Conservation (phyloP, 2,329 filamentous ascomycete genomes). For the Sporothrix dimorphospora region DNA sequence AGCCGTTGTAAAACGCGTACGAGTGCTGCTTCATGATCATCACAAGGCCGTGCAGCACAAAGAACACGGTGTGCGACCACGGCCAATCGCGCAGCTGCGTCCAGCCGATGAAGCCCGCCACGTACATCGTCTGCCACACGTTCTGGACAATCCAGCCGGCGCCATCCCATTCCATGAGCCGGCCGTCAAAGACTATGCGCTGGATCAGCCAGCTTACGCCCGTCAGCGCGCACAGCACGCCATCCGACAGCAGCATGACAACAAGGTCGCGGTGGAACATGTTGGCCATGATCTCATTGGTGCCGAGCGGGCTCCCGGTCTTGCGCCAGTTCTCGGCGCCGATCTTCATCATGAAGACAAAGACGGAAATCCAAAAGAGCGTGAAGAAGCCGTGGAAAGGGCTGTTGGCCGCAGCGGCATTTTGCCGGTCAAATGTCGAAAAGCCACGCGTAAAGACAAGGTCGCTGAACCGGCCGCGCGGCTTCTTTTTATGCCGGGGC, state of each 20-base stretch:
- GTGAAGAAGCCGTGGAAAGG: conserved; percentile 81
- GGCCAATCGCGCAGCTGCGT: conserved; percentile 75
- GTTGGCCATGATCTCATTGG: conserved; percentile 70
- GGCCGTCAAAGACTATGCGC: conserved; percentile 59
- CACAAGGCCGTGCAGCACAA: conserved; percentile 72
- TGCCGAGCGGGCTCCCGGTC: conserved; percentile 70
- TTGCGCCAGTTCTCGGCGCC: conserved; percentile 68
- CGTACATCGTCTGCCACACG: conserved; percentile 69
- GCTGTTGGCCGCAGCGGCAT: conserved; percentile 64
- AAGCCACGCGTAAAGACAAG: conserved; percentile 74
- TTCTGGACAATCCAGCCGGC: conserved; percentile 76
- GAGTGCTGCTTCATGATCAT: conserved; percentile 86
- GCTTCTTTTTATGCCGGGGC: conserved; percentile 25
- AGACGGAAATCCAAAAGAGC: conserved; percentile 74
- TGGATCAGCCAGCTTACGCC: conserved; percentile 69
- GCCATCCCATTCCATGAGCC: conserved; percentile 64
- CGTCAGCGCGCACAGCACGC: conserved; percentile 68
- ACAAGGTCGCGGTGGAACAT: conserved; percentile 63
- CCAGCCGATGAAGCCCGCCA: conserved; percentile 64
- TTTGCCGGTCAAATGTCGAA: conserved; percentile 74
- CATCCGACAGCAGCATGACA: conserved; percentile 65
- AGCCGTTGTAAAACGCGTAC: conserved; percentile 78
- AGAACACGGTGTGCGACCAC: conserved; percentile 81
- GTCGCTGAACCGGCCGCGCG: conserved; percentile 49
- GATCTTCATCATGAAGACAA: conserved; percentile 67